phyloP scores from a whole-genome alignment of 2,329 filamentous ascomycete genomes.

The Cladosporium sp. region DNA sequence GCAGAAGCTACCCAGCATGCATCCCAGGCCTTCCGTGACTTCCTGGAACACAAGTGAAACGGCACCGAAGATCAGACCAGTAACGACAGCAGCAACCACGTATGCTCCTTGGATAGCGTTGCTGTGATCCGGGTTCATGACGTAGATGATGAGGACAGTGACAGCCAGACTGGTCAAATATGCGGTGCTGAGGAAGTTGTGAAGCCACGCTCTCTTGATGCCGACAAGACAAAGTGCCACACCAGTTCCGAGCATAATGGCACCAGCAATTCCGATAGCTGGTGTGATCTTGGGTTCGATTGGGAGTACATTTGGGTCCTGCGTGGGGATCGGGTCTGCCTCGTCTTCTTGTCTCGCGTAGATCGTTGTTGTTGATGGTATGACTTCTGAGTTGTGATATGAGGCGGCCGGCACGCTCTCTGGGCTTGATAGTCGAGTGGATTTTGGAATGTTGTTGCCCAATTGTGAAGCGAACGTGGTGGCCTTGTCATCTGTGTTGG shows the following conservation, averaged over 20 bases:
- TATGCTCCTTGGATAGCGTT: slow-evolving; percentile 81
- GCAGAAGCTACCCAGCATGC: slow-evolving; percentile 82
- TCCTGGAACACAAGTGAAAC: slow-evolving; percentile 78
- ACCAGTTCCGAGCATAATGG: slow-evolving; percentile 74
- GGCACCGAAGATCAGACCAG: slow-evolving; percentile 72
- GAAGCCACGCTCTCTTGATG: slow-evolving; percentile 74
- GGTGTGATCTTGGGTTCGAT: slow-evolving; percentile 75
- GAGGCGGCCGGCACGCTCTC: background rate
- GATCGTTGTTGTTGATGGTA: background rate
- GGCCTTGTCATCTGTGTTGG: background rate
- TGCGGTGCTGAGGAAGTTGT: slow-evolving; percentile 77
- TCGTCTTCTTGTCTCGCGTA: slow-evolving; percentile 8
- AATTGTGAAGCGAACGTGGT: background rate
- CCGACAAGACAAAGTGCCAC: slow-evolving; percentile 71
- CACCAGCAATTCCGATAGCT: slow-evolving; percentile 75
- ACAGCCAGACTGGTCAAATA: slow-evolving; percentile 73
- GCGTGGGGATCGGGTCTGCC: slow-evolving; percentile 3
- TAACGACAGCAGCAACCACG: slow-evolving; percentile 72
- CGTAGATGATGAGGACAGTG: slow-evolving; percentile 79
- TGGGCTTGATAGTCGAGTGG: background rate
- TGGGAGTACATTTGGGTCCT: slow-evolving; percentile 53
- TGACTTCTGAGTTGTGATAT: background rate
- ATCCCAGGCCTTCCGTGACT: slow-evolving; percentile 80
- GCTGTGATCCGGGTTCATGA: slow-evolving; percentile 76
- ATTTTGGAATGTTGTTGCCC: background rate